phyloP scores from a whole-genome alignment of 1,284 basidiomycete genomes.

The Athelia psychrophila region DNA sequence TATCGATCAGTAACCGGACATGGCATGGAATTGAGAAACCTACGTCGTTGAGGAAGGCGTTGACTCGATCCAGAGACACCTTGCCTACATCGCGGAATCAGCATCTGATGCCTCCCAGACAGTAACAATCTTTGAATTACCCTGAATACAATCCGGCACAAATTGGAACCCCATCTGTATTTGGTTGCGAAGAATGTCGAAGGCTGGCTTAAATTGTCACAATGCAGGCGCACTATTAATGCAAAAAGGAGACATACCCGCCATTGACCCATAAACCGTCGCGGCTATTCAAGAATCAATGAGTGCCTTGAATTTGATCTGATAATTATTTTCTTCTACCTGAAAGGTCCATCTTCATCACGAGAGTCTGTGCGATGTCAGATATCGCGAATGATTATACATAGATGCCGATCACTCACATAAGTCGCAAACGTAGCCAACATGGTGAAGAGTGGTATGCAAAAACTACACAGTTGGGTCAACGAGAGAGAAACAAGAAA shows the following conservation, averaged over 20 bases:
- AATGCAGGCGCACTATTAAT: conserved; percentile 8
- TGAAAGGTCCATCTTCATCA: not conserved
- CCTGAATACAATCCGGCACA: conserved; percentile 5
- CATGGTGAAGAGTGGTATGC: not conserved
- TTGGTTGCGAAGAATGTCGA: not conserved
- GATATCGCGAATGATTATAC: not conserved
- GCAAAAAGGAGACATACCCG: no score
- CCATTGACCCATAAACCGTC: no score
- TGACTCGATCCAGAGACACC: not conserved
- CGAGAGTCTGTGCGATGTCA: not conserved
- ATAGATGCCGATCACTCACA: not conserved
- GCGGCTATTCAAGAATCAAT: no score
- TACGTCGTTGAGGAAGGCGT: not conserved
- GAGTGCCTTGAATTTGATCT: no score
- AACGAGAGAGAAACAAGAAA: no score
- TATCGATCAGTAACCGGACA: not conserved
- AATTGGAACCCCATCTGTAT: not conserved
- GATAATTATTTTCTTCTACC: no score
- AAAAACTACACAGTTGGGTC: not conserved
- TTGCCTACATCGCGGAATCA: not conserved
- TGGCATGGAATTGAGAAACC: not conserved
- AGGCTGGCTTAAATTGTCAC: not conserved
- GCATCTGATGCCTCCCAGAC: not conserved
- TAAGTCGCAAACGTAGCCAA: not conserved
- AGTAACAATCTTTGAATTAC: not conserved